Evolutionary conservation across 257 asterid genomes (phyloP), one percentile per base, ranked within the genome.

Genomic region (Salvia miltiorrhiza): DNA sequence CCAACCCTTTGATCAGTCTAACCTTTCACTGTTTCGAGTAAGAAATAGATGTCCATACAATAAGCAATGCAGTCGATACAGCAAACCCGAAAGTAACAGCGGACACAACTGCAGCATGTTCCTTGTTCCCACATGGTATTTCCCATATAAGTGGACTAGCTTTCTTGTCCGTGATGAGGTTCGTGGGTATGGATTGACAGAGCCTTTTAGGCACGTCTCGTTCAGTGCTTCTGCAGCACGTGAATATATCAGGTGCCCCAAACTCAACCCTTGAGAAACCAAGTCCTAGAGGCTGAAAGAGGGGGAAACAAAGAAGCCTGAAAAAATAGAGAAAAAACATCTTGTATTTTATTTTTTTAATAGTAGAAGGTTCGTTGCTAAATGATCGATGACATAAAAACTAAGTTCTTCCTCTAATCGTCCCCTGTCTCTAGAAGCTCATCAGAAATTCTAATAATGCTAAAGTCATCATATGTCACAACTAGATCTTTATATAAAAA

Each of bases 71-170:
- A 11, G 88, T 71, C 12, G 76, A 54, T 58, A 81, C 39, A n/a
- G 97, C 96, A 49, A 75, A 81, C 5, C 79, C 61, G 41, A 90
- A 90, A 13, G 96, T 93, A 73, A 85, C 76, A 37, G 77, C 69
- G 20, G 89, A 83, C 40, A 93, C 95, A 12, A 81, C 59, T 44
- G 64, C 47, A 6, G 89, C 81, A 64, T 90, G 97, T 62, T 81
- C 84, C 78, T 79, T 79, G 11, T 61, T 75, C 39, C 97, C 98
- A 66, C 93, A 83, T 4, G 98, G 97, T 63, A 90, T 84, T 59
- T 90, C 89, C 98, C 98, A 93, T 40, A 61, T 63, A 23, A 69
- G 49, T 24, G 28, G 70, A 43, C 12, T 47, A 67, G 68, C 71
- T 54, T 71, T 55, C 16, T 68, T 28, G 45, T 64, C 73, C 14